Evolutionary conservation across 2,329 filamentous ascomycete genomes (phyloP).

Genomic region (Colletotrichum karsti): DNA sequence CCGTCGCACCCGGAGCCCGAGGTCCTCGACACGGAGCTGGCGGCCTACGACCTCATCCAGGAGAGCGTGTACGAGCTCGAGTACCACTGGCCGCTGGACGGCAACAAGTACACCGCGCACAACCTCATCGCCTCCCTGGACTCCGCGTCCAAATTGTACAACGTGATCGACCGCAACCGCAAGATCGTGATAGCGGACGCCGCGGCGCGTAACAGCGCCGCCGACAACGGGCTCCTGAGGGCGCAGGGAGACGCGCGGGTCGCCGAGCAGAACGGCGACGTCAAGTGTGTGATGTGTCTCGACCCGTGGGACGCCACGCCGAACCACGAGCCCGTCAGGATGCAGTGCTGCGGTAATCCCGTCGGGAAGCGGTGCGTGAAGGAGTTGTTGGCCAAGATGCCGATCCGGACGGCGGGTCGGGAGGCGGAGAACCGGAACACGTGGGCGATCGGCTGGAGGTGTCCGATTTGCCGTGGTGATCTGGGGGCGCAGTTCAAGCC

Average conservation of each 20-base stretch:
- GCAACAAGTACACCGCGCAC: neutral
- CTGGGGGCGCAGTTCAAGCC: neutral
- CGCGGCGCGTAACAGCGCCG: neutral
- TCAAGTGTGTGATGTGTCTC: neutral
- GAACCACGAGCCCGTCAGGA: conserved; percentile 10
- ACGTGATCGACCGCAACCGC: conserved; percentile 10
- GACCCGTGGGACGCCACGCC: neutral
- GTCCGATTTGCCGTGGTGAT: neutral
- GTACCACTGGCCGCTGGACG: conserved; percentile 8
- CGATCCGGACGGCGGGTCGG: neutral
- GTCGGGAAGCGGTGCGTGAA: conserved; percentile 19
- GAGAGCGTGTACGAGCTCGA: conserved; percentile 21
- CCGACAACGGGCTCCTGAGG: too few species aligned
- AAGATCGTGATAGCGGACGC: neutral
- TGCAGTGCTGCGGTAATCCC: conserved; percentile 12
- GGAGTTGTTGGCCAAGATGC: neutral
- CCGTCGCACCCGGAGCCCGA: neutral
- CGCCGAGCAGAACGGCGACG: neutral
- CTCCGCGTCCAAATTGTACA: too few species aligned
- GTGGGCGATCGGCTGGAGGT: conserved; percentile 6
- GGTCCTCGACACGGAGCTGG: neutral
- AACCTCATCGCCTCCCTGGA: neutral
- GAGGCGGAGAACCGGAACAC: neutral
- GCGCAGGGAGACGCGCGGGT: too few species aligned
- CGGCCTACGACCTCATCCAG: conserved; percentile 4